Percentiles rank a stretch among this genome's conserved stretches.
phyloP scores from a whole-genome alignment of 257 asterid genomes.

The Plectranthus barbatus region DNA sequence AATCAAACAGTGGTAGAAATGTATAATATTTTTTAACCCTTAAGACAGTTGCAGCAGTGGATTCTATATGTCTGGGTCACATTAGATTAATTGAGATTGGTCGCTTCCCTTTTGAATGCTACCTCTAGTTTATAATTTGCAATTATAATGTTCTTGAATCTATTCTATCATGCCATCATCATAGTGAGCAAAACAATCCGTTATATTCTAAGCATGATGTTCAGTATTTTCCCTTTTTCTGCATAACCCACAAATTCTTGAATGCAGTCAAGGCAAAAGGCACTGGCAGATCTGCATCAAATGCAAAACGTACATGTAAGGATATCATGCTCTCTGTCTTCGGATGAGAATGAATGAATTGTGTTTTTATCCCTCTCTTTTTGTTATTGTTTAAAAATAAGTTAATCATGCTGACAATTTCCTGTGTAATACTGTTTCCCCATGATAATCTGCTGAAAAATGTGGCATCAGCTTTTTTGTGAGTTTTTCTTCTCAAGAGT shows the following conservation, averaged over 20 bases:
- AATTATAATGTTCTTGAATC: not conserved
- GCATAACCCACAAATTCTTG: slow-evolving; percentile 13
- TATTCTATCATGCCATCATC: not conserved
- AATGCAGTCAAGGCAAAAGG: slow-evolving; percentile 96
- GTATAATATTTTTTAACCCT: not conserved
- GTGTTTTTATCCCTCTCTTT: not conserved
- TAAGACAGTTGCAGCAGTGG: not conserved
- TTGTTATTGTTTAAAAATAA: not conserved
- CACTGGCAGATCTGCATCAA: slow-evolving; percentile 75
- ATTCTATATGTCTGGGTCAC: not conserved
- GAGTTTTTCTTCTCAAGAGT: not conserved
- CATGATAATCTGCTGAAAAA: slow-evolving; percentile 4
- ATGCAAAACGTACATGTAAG: slow-evolving; percentile 90
- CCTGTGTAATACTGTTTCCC: not conserved
- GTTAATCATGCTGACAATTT: not conserved
- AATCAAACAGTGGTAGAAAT: not conserved
- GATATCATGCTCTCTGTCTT: not conserved
- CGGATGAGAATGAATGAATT: not conserved
- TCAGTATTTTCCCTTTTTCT: not conserved
- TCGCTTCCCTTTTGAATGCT: not conserved
- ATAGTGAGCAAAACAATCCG: not conserved
- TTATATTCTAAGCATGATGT: not conserved
- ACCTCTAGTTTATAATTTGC: not conserved
- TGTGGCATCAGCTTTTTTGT: not conserved
- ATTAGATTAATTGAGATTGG: not conserved